A percentile compares a stretch with the other conserved stretches of the same genome.
These are phyloP conservation scores for Garcia nutans DNA, from an alignment of 345 rosid species.

Conservation along the genomic window DNA sequence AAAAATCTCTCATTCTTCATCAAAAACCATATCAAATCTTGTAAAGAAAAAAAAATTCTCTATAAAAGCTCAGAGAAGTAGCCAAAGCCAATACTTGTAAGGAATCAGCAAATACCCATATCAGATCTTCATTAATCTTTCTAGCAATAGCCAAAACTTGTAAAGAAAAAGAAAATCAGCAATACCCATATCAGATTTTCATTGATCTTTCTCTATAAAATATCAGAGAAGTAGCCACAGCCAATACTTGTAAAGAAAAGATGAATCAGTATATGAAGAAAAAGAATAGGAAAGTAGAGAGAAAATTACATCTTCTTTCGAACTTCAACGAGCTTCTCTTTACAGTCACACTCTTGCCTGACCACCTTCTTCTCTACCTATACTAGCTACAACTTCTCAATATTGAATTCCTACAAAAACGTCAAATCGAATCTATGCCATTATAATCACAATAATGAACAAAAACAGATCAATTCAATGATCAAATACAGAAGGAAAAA, in stretches of 20 bases:
- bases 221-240: too few species aligned
- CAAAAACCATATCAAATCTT: not conserved
- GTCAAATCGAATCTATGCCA: not conserved
- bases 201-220: too few species aligned
- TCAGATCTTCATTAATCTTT: too few species aligned
- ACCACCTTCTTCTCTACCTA: constrained; percentile 99
- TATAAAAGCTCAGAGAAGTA: not conserved
- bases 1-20: not conserved
- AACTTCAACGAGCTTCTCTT: constrained; percentile 93
- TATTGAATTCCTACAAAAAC: constrained; percentile 78
- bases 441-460: not conserved
- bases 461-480: not conserved
- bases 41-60: too few species aligned
- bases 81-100: not conserved
- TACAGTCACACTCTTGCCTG: constrained; percentile 90
- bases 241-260: too few species aligned
- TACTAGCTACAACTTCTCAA: constrained; percentile 85
- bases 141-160: too few species aligned
- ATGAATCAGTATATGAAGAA: not conserved
- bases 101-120: too few species aligned
- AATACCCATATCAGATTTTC: too few species aligned
- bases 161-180: too few species aligned
- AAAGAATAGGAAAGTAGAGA: not conserved
- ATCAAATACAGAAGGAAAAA: not conserved
- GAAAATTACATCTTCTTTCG: constrained; percentile 74